phyloP scores from a whole-genome alignment of 805 yeast genomes.

The Suhomyces sp. region DNA sequence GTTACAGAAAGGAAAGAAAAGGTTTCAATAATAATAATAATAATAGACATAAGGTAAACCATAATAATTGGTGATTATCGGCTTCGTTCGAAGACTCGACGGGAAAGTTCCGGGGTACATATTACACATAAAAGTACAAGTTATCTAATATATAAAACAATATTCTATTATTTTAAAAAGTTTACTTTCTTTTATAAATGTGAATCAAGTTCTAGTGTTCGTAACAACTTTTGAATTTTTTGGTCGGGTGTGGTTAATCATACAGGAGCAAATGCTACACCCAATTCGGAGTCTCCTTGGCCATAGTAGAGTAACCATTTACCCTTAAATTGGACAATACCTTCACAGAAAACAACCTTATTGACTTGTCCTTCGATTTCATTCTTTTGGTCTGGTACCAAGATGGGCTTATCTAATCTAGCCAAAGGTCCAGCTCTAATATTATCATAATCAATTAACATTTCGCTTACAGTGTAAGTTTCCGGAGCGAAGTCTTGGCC shows the following conservation, averaged over 20 bases:
- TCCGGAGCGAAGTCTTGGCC: constrained; percentile 28
- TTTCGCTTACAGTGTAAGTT: constrained; percentile 38
- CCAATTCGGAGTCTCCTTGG: constrained; percentile 43
- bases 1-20: constrained; percentile 12
- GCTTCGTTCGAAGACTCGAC: too few relatives aligned
- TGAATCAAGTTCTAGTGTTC: too few relatives aligned
- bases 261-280: constrained; percentile 36
- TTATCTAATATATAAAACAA: too few relatives aligned
- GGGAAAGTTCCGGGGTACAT: too few relatives aligned
- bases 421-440: constrained; percentile 37
- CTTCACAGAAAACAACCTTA: constrained; percentile 44
- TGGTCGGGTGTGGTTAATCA: neutral
- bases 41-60: neutral
- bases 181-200: too few relatives aligned
- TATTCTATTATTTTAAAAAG: too few relatives aligned
- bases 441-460: constrained; percentile 42
- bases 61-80: neutral
- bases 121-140: too few relatives aligned
- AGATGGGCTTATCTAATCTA: constrained; percentile 34
- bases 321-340: constrained; percentile 41
- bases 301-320: constrained; percentile 44
- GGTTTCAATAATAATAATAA: constrained; percentile 1
- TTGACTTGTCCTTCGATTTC: constrained; percentile 42
- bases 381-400: constrained; percentile 33
- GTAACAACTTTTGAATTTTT: too few relatives aligned